Evolutionary conservation across 768 basidiomycete species (phyloP).

Genomic region (Boletus pseudo-olivaceus): DNA sequence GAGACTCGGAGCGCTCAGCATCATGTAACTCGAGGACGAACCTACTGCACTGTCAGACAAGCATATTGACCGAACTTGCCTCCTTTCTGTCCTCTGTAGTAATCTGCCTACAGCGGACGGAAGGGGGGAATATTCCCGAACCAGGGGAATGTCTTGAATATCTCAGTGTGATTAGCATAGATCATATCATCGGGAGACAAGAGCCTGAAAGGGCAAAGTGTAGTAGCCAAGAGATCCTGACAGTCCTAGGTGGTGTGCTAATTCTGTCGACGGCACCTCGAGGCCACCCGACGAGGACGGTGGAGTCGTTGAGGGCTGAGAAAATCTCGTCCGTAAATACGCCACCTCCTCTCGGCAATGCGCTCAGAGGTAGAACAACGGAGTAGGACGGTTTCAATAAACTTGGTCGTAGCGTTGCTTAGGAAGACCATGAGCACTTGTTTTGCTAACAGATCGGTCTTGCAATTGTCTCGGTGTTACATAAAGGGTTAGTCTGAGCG

Average conservation of each 20-base stretch:
- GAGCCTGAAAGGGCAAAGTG: too few species aligned
- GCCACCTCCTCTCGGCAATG: background rate
- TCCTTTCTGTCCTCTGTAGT: constrained; percentile 23
- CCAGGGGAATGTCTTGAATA: background rate
- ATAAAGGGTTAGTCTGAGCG: background rate
- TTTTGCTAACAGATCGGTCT: too few species aligned
- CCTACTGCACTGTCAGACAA: background rate
- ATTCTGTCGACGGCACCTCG: background rate
- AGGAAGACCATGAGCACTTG: too few species aligned
- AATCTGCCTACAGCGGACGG: constrained; percentile 26
- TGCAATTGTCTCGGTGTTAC: too few species aligned
- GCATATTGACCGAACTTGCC: background rate
- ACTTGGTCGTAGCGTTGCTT: background rate
- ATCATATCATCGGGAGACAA: too few species aligned
- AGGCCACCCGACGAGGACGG: background rate
- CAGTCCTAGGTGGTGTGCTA: too few species aligned
- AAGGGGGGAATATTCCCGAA: constrained; percentile 6
- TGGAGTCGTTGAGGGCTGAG: background rate
- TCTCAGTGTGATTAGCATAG: background rate
- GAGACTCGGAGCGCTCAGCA: background rate
- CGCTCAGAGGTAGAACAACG: background rate
- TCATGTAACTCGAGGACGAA: background rate
- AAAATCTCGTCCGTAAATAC: background rate
- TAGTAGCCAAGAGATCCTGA: too few species aligned
- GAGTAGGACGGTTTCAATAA: too few species aligned